These are phyloP conservation scores for Populus euphratica DNA, from an alignment of 345 rosid species.

Conservation along the genomic window DNA sequence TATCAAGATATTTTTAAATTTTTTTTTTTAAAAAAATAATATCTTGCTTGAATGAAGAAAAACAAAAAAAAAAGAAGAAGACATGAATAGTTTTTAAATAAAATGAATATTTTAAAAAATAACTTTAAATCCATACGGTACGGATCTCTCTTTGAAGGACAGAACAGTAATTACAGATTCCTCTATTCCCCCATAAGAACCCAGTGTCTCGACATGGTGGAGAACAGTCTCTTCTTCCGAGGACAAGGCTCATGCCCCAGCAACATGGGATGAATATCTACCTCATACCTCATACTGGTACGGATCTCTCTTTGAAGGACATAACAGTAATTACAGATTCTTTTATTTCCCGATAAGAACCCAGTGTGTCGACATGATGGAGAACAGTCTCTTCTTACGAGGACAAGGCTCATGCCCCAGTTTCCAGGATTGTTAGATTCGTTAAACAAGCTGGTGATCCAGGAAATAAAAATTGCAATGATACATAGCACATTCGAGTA, in stretches of 20 bases:
- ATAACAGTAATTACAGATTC: constrained; percentile 16
- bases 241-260: constrained; percentile 11
- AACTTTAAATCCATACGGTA: constrained; percentile 14
- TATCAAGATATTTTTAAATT: no score
- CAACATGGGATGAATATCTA: constrained; percentile 16
- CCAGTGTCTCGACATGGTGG: constrained; percentile 28
- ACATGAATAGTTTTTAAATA: no score
- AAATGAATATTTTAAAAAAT: no score
- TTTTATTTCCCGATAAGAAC: not conserved
- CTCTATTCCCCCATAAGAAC: not conserved
- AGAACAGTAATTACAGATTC: constrained; percentile 16
- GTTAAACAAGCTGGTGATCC: constrained; percentile 19
- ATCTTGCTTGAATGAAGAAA: no score
- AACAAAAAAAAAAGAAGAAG: no score
- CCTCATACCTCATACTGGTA: constrained; percentile 4
- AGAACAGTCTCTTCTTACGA: constrained; percentile 20
- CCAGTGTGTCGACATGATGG: constrained; percentile 28
- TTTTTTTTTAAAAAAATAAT: no score
- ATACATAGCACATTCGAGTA: not conserved
- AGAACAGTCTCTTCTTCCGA: constrained; percentile 18
- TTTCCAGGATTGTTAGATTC: constrained; percentile 10
- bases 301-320: constrained; percentile 19
- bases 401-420: constrained; percentile 16
- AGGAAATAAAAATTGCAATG: not conserved
- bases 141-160: constrained; percentile 19